These are phyloP conservation scores for Talaromyces islandicus DNA, from an alignment of 2,329 filamentous ascomycete genomes.

Conservation along the genomic window DNA sequence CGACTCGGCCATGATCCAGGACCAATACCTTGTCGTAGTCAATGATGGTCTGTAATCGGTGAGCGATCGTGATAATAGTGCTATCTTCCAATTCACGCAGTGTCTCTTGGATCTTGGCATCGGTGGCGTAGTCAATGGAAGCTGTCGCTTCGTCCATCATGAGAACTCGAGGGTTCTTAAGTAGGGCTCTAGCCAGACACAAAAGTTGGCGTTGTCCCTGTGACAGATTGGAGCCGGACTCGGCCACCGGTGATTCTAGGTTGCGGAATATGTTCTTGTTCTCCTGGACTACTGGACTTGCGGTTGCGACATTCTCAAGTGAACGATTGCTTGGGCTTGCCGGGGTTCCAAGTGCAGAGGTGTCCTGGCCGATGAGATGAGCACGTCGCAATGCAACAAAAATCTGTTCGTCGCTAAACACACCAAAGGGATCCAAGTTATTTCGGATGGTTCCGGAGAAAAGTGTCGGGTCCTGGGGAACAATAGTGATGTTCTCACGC, in stretches of 20 bases:
- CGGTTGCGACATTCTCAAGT: slow-evolving; percentile 16
- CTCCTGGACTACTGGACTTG: slow-evolving; percentile 38
- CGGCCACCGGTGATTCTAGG: slow-evolving; percentile 73
- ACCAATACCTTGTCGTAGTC: slow-evolving; percentile 98
- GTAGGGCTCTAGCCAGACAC: slow-evolving; percentile 84
- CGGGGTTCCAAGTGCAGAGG: slow-evolving; percentile 31
- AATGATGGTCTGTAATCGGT: slow-evolving; percentile 91
- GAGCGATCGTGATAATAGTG: slow-evolving; percentile 94
- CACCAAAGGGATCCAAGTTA: slow-evolving; percentile 86
- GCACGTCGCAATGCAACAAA: slow-evolving; percentile 81
- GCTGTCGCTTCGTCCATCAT: slow-evolving; percentile 99
- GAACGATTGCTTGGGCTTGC: slow-evolving; percentile 19
- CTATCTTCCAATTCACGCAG: slow-evolving; percentile 81
- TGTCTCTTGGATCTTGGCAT: slow-evolving; percentile 92
- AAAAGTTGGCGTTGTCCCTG: slow-evolving; percentile 94
- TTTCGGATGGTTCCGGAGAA: slow-evolving; percentile 88
- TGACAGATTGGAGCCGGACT: slow-evolving; percentile 89
- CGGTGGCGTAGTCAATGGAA: slow-evolving; percentile 93
- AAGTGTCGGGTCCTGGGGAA: slow-evolving; percentile 88
- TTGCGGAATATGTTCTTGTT: slow-evolving; percentile 97
- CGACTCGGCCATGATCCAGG: slow-evolving; percentile 77
- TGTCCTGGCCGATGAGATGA: slow-evolving; percentile 62
- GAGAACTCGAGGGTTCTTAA: slow-evolving; percentile 87
- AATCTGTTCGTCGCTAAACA: slow-evolving; percentile 86
- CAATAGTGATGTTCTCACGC: slow-evolving; percentile 90